Evolutionary conservation across 768 basidiomycete genomes (phyloP), one percentile per base, ranked within the genome.

Genomic region (Gymnopilus dilepis): DNA sequence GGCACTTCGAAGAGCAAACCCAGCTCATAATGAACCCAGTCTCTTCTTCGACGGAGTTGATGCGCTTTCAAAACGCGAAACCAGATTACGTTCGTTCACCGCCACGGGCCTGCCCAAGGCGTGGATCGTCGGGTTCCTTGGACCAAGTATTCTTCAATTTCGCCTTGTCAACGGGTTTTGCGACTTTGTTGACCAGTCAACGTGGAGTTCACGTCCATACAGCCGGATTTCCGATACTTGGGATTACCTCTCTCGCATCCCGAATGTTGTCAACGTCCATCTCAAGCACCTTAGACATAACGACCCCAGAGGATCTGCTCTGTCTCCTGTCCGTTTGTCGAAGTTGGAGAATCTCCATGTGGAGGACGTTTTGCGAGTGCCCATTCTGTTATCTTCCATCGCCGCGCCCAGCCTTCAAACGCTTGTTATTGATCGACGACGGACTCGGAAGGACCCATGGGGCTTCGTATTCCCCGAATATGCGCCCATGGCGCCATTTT

Each of bases 61-160:
- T 13, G 40, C 5, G 28, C 40, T 56, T 9, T 37, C 17, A 21
- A n/a, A 24, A 22, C 45, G 30, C 17, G 54, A 60, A 7, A 31
- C 26, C 6, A 60, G 63, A 15, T 60, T 76, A 1, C 71, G 66
- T 15, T 69, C 65, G 30, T 68, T 75, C 50, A 62, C 66, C 8
- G 62, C 65, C 0, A 24, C 40, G 2, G 37, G 43, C 15, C 52
- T 72, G 2, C 41, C 65, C 13, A 61, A 66, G 30, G 24, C 53
- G 22, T 73, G 68, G 70, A 51, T 69, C 21, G 31, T 55, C 12
- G 58, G 60, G 1, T 68, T 76, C n/a, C 68, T 77, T 30, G 64
- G 65, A 4, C 68, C 73, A 9, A 60, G 63, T 13, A 73, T 77
- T 62, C 58, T 62, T 8, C 59, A 62, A 50, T 62, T 76, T 38